Evolutionary conservation across 306 rosid genomes (phyloP).

Genomic region (Sesbania bispinosa): DNA sequence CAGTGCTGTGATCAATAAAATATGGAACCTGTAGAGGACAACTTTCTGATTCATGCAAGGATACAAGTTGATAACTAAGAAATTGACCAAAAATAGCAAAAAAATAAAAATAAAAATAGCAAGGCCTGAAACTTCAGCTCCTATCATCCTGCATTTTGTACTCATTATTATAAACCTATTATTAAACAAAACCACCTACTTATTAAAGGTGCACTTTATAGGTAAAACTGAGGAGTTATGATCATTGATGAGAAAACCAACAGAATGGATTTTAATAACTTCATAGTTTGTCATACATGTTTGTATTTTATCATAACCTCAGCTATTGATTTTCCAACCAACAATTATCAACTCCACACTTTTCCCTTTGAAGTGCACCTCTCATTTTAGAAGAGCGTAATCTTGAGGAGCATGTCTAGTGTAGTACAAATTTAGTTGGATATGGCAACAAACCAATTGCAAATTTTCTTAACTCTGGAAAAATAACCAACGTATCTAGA

Average conservation of each 20-base stretch:
- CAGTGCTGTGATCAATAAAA: slow-evolving; percentile 73
- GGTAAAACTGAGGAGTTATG: neutral
- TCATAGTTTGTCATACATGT: neutral
- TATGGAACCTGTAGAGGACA: slow-evolving; percentile 64
- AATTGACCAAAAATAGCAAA: neutral
- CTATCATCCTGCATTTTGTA: neutral
- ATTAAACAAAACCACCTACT: neutral
- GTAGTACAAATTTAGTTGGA: neutral
- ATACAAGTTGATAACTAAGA: neutral
- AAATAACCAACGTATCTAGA: slow-evolving; percentile 17
- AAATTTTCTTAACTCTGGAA: neutral
- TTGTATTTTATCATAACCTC: neutral
- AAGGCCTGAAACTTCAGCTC: neutral
- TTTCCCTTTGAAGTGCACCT: neutral
- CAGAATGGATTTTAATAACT: neutral
- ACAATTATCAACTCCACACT: neutral
- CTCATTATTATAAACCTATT: neutral
- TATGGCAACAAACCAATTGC: neutral
- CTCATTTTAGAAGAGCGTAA: neutral
- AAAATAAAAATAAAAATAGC: neutral
- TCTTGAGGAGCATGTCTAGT: neutral
- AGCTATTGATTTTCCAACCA: neutral
- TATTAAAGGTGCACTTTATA: neutral
- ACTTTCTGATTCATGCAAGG: slow-evolving; percentile 13
- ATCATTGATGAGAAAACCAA: neutral